Evolutionary conservation across 768 basidiomycete genomes (phyloP).

Genomic region (Mycena pura): DNA sequence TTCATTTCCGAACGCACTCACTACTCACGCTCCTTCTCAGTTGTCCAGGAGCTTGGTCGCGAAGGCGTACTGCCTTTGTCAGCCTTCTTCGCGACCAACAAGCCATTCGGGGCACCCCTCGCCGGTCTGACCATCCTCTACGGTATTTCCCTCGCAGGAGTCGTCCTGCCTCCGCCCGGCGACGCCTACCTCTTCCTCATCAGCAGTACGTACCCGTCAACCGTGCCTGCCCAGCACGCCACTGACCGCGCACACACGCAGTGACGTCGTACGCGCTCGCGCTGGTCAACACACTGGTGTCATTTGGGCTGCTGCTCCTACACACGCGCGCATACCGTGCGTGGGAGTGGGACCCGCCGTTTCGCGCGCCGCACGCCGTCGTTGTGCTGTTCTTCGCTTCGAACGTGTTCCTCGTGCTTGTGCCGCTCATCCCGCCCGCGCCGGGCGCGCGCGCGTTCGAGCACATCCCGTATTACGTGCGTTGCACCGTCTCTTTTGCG

Average conservation of each 20-base stretch:
- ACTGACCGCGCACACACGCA: background rate
- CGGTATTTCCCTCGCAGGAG: slow-evolving; percentile 43
- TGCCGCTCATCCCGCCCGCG: slow-evolving; percentile 60
- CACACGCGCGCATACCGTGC: slow-evolving; percentile 40
- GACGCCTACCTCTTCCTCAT: slow-evolving; percentile 72
- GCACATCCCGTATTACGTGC: slow-evolving; percentile 63
- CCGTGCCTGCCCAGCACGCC: too few species aligned
- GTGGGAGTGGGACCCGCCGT: slow-evolving; percentile 45
- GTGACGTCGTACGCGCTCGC: slow-evolving; percentile 32
- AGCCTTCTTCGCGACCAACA: slow-evolving; percentile 64
- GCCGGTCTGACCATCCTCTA: slow-evolving; percentile 59
- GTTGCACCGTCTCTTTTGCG: slow-evolving; percentile 17
- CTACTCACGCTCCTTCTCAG: slow-evolving; percentile 38
- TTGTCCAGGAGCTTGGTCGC: slow-evolving; percentile 68
- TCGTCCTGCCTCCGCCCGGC: slow-evolving; percentile 59
- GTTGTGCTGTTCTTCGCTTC: slow-evolving; percentile 59
- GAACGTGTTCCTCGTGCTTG: slow-evolving; percentile 64
- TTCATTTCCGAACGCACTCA: background rate
- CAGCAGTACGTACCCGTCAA: slow-evolving; percentile 63
- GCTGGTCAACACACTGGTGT: slow-evolving; percentile 24
- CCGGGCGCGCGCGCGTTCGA: slow-evolving; percentile 54
- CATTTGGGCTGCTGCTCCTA: slow-evolving; percentile 30
- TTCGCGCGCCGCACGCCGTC: slow-evolving; percentile 25
- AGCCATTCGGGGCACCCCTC: slow-evolving; percentile 67
- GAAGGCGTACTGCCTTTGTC: slow-evolving; percentile 69